phyloP scores from a whole-genome alignment of 2,329 filamentous ascomycete genomes.

The Ustulina deusta region DNA sequence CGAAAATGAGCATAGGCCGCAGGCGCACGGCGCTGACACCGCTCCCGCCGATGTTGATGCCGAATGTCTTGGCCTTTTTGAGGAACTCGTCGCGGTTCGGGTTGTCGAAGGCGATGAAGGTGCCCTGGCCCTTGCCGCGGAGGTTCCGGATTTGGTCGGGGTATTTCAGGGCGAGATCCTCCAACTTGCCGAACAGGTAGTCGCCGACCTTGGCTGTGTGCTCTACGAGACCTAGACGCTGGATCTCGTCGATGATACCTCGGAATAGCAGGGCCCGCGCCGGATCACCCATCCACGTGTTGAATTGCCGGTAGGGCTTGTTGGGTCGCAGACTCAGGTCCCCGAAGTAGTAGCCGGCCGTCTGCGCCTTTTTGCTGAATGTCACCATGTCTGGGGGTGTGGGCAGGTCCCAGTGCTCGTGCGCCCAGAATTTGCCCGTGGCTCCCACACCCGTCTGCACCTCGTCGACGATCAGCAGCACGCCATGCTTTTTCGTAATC shows the following conservation, averaged over 20 bases:
- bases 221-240: constrained; percentile 79
- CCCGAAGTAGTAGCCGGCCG: constrained; percentile 91
- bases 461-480: constrained; percentile 92
- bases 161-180: constrained; percentile 75
- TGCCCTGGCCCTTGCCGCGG: constrained; percentile 87
- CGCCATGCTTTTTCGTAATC: constrained; percentile 79
- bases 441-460: constrained; percentile 94
- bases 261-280: constrained; percentile 86
- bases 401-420: constrained; percentile 90
- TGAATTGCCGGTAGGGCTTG: constrained; percentile 96
- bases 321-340: constrained; percentile 85
- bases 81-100: constrained; percentile 84
- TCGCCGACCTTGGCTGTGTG: constrained; percentile 82
- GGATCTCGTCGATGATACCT: constrained; percentile 84
- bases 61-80: constrained; percentile 79
- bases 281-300: constrained; percentile 97
- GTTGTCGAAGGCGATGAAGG: constrained; percentile 92
- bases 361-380: constrained; percentile 95
- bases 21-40: constrained; percentile 81
- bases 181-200: constrained; percentile 80
- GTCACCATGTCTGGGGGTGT: constrained; percentile 92
- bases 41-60: constrained; percentile 88
- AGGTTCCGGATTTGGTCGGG: constrained; percentile 85
- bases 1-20: constrained; percentile 91
- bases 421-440: constrained; percentile 95